Conservation (phyloP, 169 alveolate species). For the Plasmodium vivax region DNA sequence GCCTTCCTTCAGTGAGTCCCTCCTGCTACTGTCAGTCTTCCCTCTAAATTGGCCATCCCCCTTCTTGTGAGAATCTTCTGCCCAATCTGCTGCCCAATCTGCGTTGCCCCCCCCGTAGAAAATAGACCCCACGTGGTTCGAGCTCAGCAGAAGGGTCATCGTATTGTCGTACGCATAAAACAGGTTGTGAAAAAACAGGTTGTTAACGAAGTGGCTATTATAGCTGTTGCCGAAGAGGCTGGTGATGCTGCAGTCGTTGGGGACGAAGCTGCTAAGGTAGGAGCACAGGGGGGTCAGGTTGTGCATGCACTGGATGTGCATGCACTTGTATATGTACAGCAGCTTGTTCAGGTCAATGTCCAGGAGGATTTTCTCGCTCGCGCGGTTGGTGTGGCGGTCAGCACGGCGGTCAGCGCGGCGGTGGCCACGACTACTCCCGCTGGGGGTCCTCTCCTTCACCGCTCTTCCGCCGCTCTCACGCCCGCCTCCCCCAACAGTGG, state of each 20-base stretch:
- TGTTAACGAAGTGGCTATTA: conserved; percentile 48
- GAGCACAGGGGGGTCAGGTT: conserved; percentile 49
- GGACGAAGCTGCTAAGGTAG: conserved; percentile 18
- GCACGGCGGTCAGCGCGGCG: background rate
- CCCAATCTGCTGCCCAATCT: too few relatives aligned
- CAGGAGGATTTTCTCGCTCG: conserved; percentile 11
- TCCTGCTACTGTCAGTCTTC: background rate
- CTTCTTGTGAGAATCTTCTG: too few relatives aligned
- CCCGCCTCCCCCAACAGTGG: background rate
- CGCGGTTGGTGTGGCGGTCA: background rate
- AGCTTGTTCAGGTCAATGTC: conserved; percentile 55
- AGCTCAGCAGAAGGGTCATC: conserved; percentile 18
- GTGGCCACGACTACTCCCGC: background rate
- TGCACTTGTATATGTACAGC: conserved; percentile 62
- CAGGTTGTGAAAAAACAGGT: conserved; percentile 51
- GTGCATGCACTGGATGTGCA: conserved; percentile 74
- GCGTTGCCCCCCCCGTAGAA: background rate
- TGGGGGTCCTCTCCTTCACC: background rate
- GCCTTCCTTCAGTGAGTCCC: background rate
- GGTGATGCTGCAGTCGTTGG: conserved; percentile 52
- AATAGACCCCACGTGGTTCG: conserved; percentile 19
- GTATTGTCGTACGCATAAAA: conserved; percentile 53
- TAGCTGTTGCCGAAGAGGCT: conserved; percentile 31
- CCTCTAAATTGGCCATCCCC: background rate
- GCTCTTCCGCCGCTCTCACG: background rate